Evolutionary conservation across 495 filamentous ascomycete species (phyloP).

Genomic region (Penicillium mononematosum): DNA sequence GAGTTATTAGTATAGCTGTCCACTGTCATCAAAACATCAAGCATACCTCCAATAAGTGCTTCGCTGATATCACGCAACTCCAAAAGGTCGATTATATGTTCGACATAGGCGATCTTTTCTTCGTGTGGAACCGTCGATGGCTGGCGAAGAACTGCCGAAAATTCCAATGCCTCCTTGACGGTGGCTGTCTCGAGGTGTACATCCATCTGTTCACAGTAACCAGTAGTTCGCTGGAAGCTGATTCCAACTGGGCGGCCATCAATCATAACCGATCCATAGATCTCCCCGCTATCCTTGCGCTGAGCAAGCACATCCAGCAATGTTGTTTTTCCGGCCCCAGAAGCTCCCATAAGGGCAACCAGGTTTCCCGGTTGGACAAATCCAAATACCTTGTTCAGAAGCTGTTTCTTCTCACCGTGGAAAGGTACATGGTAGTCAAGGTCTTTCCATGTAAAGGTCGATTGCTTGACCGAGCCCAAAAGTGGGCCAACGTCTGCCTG

Average conservation of each 20-base stretch:
- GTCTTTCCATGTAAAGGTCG: conserved; percentile 54
- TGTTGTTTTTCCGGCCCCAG: conserved; percentile 84
- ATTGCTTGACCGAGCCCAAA: conserved; percentile 29
- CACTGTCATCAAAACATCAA: not conserved
- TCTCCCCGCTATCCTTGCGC: conserved; percentile 49
- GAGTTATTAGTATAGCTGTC: conserved; percentile 9
- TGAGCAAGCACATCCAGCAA: conserved; percentile 51
- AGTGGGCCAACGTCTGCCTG: conserved; percentile 23
- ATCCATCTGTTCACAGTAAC: conserved; percentile 81
- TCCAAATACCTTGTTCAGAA: conserved; percentile 72
- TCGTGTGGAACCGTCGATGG: conserved; percentile 32
- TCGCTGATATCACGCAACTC: conserved; percentile 46
- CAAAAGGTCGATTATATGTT: conserved; percentile 50
- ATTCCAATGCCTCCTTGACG: conserved; percentile 47
- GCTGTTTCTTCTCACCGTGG: conserved; percentile 48
- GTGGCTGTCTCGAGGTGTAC: conserved; percentile 62
- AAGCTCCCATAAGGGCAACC: conserved; percentile 79
- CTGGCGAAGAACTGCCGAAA: conserved; percentile 51
- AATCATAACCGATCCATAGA: conserved; percentile 47
- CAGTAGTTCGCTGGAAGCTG: conserved; percentile 61
- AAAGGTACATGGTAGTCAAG: conserved; percentile 69
- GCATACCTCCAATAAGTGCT: conserved; percentile 64
- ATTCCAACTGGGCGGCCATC: conserved; percentile 47
- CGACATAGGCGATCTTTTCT: conserved; percentile 52
- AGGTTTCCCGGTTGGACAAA: conserved; percentile 78